phyloP scores from a whole-genome alignment of 257 asterid species.

The Catharanthus roseus region DNA sequence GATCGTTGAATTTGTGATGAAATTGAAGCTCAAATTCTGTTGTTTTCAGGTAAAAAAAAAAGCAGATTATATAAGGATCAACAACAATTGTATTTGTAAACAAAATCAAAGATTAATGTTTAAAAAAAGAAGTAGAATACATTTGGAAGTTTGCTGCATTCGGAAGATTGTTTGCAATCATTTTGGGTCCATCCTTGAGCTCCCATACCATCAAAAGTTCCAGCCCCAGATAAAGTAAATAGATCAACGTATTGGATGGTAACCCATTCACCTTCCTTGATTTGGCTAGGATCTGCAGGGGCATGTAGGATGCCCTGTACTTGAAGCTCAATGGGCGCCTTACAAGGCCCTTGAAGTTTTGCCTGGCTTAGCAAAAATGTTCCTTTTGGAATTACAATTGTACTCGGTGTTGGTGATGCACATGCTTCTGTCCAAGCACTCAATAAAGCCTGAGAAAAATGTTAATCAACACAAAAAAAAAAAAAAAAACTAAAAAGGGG shows the following conservation, averaged over 20 bases:
- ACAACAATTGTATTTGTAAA: too few species aligned
- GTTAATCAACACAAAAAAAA: not conserved
- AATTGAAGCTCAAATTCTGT: constrained; percentile 22
- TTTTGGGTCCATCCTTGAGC: constrained; percentile 34
- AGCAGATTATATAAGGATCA: not conserved
- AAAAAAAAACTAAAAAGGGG: too few species aligned
- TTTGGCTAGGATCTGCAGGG: constrained; percentile 16
- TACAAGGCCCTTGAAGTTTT: constrained; percentile 27
- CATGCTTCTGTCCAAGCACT: constrained; percentile 43
- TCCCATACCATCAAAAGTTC: constrained; percentile 46
- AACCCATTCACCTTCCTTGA: constrained; percentile 32
- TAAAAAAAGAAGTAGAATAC: constrained; percentile 2
- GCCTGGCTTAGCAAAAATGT: constrained; percentile 21
- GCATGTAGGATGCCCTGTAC: constrained; percentile 37
- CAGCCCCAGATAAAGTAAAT: constrained; percentile 42
- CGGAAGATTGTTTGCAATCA: constrained; percentile 27
- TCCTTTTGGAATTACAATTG: constrained; percentile 35
- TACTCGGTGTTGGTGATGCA: constrained; percentile 14
- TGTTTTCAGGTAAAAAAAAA: not conserved
- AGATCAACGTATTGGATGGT: constrained; percentile 29
- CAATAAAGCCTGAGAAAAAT: constrained; percentile 33
- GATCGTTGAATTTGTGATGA: constrained; percentile 1
- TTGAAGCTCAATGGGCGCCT: constrained; percentile 30
- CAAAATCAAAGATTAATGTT: too few species aligned
- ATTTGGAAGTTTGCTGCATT: constrained; percentile 33